These are phyloP conservation scores for Teunomyces panamensis DNA, from an alignment of 805 yeast genomes.

Conservation along the genomic window DNA sequence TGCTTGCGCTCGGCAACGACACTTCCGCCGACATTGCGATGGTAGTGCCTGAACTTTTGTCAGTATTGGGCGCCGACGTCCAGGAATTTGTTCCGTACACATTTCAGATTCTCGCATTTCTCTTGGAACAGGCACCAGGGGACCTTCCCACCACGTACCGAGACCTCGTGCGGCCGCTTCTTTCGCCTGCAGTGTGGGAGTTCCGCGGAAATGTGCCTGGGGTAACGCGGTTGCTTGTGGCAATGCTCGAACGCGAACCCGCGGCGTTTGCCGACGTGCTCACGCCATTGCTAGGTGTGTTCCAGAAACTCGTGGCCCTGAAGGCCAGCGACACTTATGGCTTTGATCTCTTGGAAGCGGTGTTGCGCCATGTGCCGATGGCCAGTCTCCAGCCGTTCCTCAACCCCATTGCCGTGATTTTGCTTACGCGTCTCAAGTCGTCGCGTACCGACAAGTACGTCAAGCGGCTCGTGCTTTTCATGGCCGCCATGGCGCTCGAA, in stretches of 20 bases:
- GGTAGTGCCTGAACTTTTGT: conserved; percentile 65
- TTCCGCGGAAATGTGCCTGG: conserved; percentile 92
- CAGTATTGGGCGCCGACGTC: conserved; percentile 74
- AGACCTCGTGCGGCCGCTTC: conserved; percentile 71
- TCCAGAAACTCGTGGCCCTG: conserved; percentile 87
- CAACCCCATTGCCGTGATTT: conserved; percentile 69
- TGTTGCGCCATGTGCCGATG: conserved; percentile 57
- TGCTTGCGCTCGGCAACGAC: conserved; percentile 50
- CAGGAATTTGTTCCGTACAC: conserved; percentile 93
- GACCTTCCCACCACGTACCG: conserved; percentile 64
- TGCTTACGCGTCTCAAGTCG: conserved; percentile 76
- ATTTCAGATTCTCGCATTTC: conserved; percentile 81
- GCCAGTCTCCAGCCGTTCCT: conserved; percentile 49
- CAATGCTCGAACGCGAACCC: conserved; percentile 55
- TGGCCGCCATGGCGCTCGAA: conserved; percentile 29
- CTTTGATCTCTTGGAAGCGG: conserved; percentile 75
- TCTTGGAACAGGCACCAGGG: conserved; percentile 61
- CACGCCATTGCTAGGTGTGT: conserved; percentile 90
- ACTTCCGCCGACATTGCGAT: conserved; percentile 40
- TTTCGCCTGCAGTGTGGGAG: conserved; percentile 95
- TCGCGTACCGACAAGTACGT: conserved; percentile 81
- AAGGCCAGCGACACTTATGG: conserved; percentile 78
- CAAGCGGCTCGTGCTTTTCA: conserved; percentile 64
- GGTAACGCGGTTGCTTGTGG: conserved; percentile 71
- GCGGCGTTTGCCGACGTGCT: conserved; percentile 40